Evolutionary conservation across 2,329 filamentous ascomycete species (phyloP), one percentile per base, ranked within the genome.

Genomic region (Monosporascus sp.): DNA sequence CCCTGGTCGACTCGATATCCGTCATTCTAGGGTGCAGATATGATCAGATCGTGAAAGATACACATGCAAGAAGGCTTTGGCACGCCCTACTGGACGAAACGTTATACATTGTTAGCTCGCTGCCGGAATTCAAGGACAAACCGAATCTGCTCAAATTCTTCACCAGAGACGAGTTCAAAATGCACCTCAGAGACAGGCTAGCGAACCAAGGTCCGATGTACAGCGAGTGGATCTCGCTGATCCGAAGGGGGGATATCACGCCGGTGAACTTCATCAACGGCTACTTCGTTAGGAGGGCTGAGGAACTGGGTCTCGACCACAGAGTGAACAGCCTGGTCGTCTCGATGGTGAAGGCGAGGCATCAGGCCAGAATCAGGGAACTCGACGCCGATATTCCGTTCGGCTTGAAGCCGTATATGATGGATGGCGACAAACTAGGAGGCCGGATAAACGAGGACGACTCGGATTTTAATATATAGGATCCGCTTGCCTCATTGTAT

Each of bases 251-350:
- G 1, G 72, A 73, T 55, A 71, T 76, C 53, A 90, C 89, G 0
- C 90, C 96, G 63, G 81, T 97, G 41, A 83, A 92, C 46, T 96
- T 87, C 63, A 81, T 93, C 60, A 97, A 95, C 67, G 93, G 92
- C 1, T 99, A 93, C 72, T 87, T 99, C 55, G 78, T 95, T 35
- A 78, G 75, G 49, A 80, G 87, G 41, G 94, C 88, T 0, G 78
- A 82, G 61, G 81, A 89, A 65, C 63, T 92, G 55, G 89, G 89
- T 1, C 75, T 96, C n/a, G 75, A 81, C 49, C 85, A 85, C 62
- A 81, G 83, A 11, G 75, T 86, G 56, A 94, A 96, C 65, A 84
- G 85, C 61, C 80, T 89, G 75, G 74, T 95, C 43, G 74, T 87
- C 68, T 76, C 85, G 50, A 71, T 91, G 72, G 84, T 97, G 48